Evolutionary conservation across 148 eudicot genomes (phyloP), one percentile per base, ranked within the genome.

Genomic region (Rhododendron ferrugineum): DNA sequence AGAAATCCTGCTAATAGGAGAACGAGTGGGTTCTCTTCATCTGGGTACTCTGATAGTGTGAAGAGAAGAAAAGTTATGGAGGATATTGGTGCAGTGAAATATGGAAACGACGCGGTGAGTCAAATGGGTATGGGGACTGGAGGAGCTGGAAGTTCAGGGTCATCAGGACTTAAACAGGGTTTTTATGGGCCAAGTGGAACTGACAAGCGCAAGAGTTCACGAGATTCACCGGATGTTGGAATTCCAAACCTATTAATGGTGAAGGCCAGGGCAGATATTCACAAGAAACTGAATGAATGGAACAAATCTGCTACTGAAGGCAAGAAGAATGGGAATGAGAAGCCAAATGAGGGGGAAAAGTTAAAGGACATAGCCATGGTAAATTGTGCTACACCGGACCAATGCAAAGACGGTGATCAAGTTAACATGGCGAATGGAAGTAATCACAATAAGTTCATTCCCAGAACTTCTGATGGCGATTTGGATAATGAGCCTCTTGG

Each of bases 41-140:
- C 83, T 73, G 78, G 78, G n/a, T 73, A 34, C 78, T 73, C 78
- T 72, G 83, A 87, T 84, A 26, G 79, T 60, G 86, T 73, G 26
- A 92, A 94, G 90, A 93, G 90, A 86, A 89, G 89, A 87, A 91
- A 87, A 90, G 90, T 85, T 64, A 77, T 72, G 23, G 91, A 90
- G 50, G 92, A 93, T 86, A 80, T 54, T 72, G 86, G 88, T 68
- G 23, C 79, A 34, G 83, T n/a, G 50, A 84, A 78, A 82, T 49
- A 72, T 49, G 85, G 85, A 32, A 83, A 44, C 5, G 79, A 77
- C 23, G 66, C 14, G 79, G 44, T 56, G 85, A 83, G 85, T 62
- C 90, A 84, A 83, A 85, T 83, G 88, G 88, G 83, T 50, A 30
- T 0, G 2, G 88, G 86, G 49, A 84, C 78, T 40, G 84, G 86